Evolutionary conservation across 176 grass and related monocot genomes (phyloP).

Genomic region (Aegilops longissima): DNA sequence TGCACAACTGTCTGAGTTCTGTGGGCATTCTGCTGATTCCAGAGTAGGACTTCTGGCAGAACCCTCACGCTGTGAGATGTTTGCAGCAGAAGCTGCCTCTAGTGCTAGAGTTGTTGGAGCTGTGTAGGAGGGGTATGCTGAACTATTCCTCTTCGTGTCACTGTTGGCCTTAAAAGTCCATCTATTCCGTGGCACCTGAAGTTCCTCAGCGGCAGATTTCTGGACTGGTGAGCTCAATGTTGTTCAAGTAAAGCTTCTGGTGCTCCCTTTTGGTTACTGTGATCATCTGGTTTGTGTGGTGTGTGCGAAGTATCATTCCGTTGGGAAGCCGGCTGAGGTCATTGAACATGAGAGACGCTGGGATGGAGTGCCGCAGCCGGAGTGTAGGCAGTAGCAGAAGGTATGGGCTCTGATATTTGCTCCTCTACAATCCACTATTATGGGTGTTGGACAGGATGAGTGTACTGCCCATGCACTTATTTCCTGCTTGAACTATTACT

Average conservation of each 20-base stretch:
- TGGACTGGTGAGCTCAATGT: constrained; percentile 37
- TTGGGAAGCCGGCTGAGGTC: constrained; percentile 56
- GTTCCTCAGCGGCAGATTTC: constrained; percentile 38
- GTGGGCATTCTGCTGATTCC: constrained; percentile 35
- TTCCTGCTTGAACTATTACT: constrained; percentile 20
- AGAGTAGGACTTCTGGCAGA: constrained; percentile 29
- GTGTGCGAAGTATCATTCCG: constrained; percentile 45
- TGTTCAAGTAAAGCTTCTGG: constrained; percentile 53
- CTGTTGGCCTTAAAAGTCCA: constrained; percentile 38
- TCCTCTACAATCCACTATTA: constrained; percentile 9
- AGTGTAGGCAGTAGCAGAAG: constrained; percentile 25
- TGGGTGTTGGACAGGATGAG: neutral
- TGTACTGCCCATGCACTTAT: constrained; percentile 23
- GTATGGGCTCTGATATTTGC: constrained; percentile 23
- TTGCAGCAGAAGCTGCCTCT: constrained; percentile 15
- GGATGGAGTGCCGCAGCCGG: constrained; percentile 49
- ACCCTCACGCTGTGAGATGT: constrained; percentile 28
- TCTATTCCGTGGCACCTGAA: constrained; percentile 65
- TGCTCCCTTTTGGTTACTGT: constrained; percentile 34
- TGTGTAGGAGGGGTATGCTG: neutral
- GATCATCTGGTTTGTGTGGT: constrained; percentile 40
- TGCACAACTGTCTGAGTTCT: constrained; percentile 30
- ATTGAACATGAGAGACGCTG: constrained; percentile 24
- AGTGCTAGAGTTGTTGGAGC: constrained; percentile 23
- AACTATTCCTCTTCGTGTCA: constrained; percentile 10